These are phyloP conservation scores for Rhodotorula sp. DNA, from an alignment of 1,284 basidiomycete genomes.

Conservation along the genomic window DNA sequence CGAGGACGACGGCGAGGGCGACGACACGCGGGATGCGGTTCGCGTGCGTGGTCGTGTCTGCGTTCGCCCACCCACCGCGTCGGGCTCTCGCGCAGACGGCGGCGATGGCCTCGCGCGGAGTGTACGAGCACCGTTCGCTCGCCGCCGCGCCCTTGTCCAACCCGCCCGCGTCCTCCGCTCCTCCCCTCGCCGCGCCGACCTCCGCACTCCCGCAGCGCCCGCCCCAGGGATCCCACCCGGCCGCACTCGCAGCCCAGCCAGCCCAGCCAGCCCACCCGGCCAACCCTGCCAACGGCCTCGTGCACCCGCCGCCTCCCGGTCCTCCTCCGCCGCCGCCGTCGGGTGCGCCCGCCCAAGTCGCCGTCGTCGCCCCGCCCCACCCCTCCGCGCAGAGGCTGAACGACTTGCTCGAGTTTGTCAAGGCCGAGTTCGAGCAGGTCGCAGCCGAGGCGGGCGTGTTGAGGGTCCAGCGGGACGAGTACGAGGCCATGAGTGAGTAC, in stretches of 20 bases:
- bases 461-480: slow-evolving; percentile 80
- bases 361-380: slow-evolving; percentile 20
- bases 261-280: too few relatives aligned
- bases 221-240: not conserved
- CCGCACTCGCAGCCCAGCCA: not conserved
- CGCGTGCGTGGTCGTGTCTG: too few relatives aligned
- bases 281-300: slow-evolving; percentile 7
- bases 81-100: too few relatives aligned
- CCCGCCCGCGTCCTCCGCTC: not conserved
- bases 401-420: slow-evolving; percentile 78
- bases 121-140: slow-evolving; percentile 30
- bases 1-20: too few relatives aligned
- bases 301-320: not conserved
- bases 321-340: too few relatives aligned
- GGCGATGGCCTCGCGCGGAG: not conserved
- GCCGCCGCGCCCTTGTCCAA: slow-evolving; percentile 14
- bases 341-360: too few relatives aligned
- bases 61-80: too few relatives aligned
- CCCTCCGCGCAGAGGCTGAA: slow-evolving; percentile 56
- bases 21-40: too few relatives aligned
- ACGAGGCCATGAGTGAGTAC: slow-evolving; percentile 63
- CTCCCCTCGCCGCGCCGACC: not conserved
- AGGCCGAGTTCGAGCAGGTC: slow-evolving; percentile 79
- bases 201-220: not conserved
- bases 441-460: slow-evolving; percentile 66